phyloP scores from a whole-genome alignment of 257 asterid species.

The Lavandula angustifolia region DNA sequence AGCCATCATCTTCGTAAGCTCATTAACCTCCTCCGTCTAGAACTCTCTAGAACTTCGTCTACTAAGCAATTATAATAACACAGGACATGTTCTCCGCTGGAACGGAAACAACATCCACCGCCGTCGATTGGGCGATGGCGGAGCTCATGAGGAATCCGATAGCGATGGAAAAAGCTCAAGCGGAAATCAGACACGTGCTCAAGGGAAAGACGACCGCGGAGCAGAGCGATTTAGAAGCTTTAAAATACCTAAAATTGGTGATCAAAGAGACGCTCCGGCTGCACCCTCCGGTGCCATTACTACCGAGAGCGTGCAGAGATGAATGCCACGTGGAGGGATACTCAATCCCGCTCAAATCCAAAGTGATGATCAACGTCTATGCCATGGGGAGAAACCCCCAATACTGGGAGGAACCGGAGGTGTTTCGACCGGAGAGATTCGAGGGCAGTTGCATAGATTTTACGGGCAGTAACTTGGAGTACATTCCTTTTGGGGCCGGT shows the following conservation, averaged over 20 bases:
- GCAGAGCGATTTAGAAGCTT: conserved; percentile 7
- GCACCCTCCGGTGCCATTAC: conserved; percentile 42
- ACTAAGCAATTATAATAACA: not conserved
- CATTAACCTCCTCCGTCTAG: not conserved
- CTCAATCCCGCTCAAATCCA: conserved; percentile 31
- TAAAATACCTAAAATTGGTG: conserved; percentile 33
- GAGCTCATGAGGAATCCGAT: conserved; percentile 40
- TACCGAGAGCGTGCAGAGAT: conserved; percentile 39
- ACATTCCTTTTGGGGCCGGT: conserved; percentile 41
- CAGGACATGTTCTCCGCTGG: conserved; percentile 45
- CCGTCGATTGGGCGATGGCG: conserved; percentile 43
- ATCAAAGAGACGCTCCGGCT: conserved; percentile 42
- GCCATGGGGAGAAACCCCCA: conserved; percentile 40
- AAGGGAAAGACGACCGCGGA: conserved; percentile 29
- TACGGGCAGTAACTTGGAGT: conserved; percentile 30
- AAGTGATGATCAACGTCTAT: conserved; percentile 34
- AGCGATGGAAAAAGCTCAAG: conserved; percentile 33
- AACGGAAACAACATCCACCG: conserved; percentile 33
- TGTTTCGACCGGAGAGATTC: conserved; percentile 34
- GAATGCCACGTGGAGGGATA: conserved; percentile 33
- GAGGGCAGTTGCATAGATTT: conserved; percentile 30
- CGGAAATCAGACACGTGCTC: conserved; percentile 28
- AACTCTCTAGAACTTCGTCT: too few relatives aligned
- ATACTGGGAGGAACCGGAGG: conserved; percentile 34
- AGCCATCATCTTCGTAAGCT: conserved; percentile 39